phyloP scores from a whole-genome alignment of 78 protist species.

The Creolimax fragrantissima region DNA sequence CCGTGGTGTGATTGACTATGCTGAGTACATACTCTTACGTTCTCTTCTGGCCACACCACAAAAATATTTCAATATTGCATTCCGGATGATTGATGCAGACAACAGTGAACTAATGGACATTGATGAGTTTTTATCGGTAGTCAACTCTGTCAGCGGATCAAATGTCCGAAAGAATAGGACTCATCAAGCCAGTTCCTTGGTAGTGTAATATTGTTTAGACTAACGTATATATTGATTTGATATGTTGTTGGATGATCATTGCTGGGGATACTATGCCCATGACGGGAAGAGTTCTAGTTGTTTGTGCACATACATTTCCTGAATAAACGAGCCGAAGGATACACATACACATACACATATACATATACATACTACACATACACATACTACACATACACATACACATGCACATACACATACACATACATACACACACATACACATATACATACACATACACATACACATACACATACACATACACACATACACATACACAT shows the following conservation, averaged over 20 bases:
- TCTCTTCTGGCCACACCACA: not conserved
- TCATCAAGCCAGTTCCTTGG: not conserved
- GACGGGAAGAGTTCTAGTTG: no score
- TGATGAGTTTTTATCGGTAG: not conserved
- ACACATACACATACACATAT: not conserved
- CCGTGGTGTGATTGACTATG: not conserved
- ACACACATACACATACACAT: not conserved
- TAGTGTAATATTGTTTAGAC: no score
- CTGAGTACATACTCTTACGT: not conserved
- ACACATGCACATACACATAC: not conserved
- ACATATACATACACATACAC: not conserved
- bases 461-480: not conserved
- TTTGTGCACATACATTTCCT: no score
- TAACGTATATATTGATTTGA: no score
- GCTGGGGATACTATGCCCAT: no score
- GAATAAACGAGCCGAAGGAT: not conserved
- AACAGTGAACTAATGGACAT: constrained; percentile 19
- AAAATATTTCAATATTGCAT: constrained; percentile 8
- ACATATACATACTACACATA: not conserved
- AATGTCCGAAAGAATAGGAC: no score
- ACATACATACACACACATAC: not conserved
- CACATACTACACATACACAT: not conserved
- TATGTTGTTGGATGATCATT: no score
- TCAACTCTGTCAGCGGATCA: not conserved
- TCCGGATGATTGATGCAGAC: constrained; percentile 26